Base-by-base conservation (phyloP, 352 stramenopile genomes). In the Phytopythium litorale region DNA sequence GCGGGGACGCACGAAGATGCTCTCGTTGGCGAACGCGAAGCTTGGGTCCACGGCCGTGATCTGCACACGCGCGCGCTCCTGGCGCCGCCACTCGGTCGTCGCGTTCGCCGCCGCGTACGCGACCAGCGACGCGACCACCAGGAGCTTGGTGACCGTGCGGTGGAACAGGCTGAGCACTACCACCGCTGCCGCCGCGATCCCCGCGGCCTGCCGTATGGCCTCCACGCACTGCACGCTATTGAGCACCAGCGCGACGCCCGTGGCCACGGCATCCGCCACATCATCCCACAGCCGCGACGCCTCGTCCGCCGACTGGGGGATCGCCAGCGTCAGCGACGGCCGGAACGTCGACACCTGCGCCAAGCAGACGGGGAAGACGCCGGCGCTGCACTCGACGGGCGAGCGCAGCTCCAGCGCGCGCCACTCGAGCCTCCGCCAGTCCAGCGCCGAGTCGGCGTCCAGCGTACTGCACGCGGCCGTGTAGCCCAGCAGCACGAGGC, bases 1-100 rank as follows among this genome's bases (percentile, higher is more conserved):
- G 28, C 13, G 46, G 40, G 19, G 58, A 66, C 85, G 62, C 73
- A 94, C 85, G 53, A 92, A 91, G 52, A 92, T 92, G 53, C 64
- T 82, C 60, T 94, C 85, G 68, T 94, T 94, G 21, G 75, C 82
- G 32, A 91, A 92, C 40, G 85, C 85, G 56, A 92, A 91, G 7
- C 62, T 73, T 48, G 85, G 85, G 62, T 94, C 85, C 18, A 94
- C 68, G 11, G 84, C 78, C 33, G 73, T 70, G 42, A 94, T 89
- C 64, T 85, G 67, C 43, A 93, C 73, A 33, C 80, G 70, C 18
- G 70, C 68, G 65, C 67, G 80, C 40, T 84, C 72, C 38, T 86
- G 71, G n/a, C 73, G 65, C 38, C 81, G 71, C 35, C 84, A 25
- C 59, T 90, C 68, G 13, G 71, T 73, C 23, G 65, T 54, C 6